These are phyloP conservation scores for Coemansia sp. DNA, from an alignment of 192 early-diverging fungal genomes.

Conservation along the genomic window DNA sequence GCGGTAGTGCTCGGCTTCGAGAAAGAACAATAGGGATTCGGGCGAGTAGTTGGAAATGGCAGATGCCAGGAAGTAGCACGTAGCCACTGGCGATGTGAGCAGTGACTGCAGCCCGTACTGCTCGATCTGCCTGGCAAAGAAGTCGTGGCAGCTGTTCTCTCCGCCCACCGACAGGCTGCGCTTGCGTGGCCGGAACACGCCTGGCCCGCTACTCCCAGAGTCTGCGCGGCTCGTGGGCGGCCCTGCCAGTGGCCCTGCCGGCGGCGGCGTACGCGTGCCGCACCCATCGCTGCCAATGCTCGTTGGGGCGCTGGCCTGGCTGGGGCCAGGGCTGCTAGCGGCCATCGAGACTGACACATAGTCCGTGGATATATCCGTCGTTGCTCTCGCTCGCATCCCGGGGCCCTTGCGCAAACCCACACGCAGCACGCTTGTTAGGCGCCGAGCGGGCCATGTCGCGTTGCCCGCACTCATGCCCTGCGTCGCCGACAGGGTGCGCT, in stretches of 20 bases:
- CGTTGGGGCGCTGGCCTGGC: no score
- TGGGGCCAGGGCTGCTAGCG: no score
- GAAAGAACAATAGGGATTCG: slow-evolving; percentile 37
- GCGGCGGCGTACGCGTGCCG: no score
- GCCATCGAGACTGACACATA: slow-evolving; percentile 8
- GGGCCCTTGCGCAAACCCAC: slow-evolving; percentile 7
- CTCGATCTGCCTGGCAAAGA: slow-evolving; percentile 45
- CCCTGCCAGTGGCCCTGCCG: no score
- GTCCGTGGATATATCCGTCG: slow-evolving; percentile 13
- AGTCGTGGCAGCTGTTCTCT: slow-evolving; percentile 29
- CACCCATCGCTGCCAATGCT: no score
- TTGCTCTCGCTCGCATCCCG: slow-evolving; percentile 11
- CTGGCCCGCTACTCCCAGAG: no score
- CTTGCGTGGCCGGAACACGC: slow-evolving; percentile 36
- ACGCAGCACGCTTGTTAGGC: slow-evolving; percentile 15
- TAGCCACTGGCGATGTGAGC: slow-evolving; percentile 38
- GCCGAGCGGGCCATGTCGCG: slow-evolving; percentile 1
- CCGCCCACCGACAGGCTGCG: slow-evolving; percentile 48
- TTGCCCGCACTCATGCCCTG: background rate
- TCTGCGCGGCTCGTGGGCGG: no score
- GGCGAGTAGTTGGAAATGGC: slow-evolving; percentile 24
- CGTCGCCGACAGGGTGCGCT: slow-evolving; percentile 25
- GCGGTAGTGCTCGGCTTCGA: slow-evolving; percentile 44
- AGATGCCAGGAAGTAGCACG: slow-evolving; percentile 44
- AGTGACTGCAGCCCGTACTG: slow-evolving; percentile 43